Conservation (phyloP, 1,139 yeast genomes). For the Geotrichum citri-aurantii region DNA sequence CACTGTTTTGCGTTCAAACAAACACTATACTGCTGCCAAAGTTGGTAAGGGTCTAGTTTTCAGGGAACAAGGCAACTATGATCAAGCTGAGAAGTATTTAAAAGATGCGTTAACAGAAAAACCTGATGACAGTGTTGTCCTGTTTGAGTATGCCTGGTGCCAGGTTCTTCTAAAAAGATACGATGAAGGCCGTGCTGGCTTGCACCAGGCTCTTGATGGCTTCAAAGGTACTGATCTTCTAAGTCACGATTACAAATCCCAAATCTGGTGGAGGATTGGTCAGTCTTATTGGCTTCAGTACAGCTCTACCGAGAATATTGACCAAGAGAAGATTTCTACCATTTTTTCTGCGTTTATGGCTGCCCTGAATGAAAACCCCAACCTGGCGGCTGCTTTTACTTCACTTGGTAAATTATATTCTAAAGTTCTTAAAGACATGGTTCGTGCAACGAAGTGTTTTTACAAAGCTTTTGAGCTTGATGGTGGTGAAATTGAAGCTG, state of each 20-base stretch:
- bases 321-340: constrained; percentile 24
- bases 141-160: constrained; percentile 78
- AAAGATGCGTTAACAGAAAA: constrained; percentile 45
- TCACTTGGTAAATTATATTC: constrained; percentile 69
- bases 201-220: constrained; percentile 42
- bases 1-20: constrained; percentile 48
- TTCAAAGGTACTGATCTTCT: constrained; percentile 49
- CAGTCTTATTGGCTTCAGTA: constrained; percentile 44
- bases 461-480: constrained; percentile 87
- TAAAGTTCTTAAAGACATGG: constrained; percentile 50
- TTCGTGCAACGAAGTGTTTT: constrained; percentile 79
- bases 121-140: constrained; percentile 56
- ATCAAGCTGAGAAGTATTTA: constrained; percentile 50
- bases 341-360: constrained; percentile 53
- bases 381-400: constrained; percentile 72
- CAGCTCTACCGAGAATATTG: constrained; percentile 26
- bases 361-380: constrained; percentile 58
- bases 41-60: constrained; percentile 79
- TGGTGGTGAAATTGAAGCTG: constrained; percentile 67
- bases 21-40: constrained; percentile 53
- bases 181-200: constrained; percentile 50
- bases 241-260: constrained; percentile 53
- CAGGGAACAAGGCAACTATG: constrained; percentile 56
- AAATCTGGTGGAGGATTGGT: constrained; percentile 67
- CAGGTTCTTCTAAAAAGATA: constrained; percentile 49